Percentiles rank a stretch among this genome's conserved stretches.
Evolutionary conservation across 2,329 filamentous ascomycete species (phyloP).

Genomic region (Rutstroemia sydowiana): DNA sequence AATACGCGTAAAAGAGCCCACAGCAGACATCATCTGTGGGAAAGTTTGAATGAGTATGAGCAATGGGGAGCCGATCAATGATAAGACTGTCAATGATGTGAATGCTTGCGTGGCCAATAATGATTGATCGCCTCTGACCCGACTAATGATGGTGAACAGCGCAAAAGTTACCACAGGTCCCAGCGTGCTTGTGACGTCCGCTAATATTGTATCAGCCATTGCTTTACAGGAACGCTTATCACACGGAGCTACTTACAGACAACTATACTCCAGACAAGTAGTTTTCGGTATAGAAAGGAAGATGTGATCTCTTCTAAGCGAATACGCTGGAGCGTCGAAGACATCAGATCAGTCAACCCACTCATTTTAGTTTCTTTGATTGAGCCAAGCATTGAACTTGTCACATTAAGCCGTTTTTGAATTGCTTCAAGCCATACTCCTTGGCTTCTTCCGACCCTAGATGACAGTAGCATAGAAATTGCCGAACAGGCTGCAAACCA

Average conservation of each 20-base stretch:
- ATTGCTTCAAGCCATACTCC: slow-evolving; percentile 23
- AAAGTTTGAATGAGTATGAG: neutral
- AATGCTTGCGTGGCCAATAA: slow-evolving; percentile 2
- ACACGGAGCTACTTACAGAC: no score
- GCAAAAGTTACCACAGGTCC: slow-evolving; percentile 14
- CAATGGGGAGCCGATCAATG: slow-evolving; percentile 16
- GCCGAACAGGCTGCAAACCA: no score
- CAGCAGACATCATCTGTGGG: neutral
- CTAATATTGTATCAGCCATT: slow-evolving; percentile 2
- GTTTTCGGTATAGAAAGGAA: slow-evolving; percentile 6
- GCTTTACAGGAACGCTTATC: no score
- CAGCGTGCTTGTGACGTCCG: slow-evolving; percentile 6
- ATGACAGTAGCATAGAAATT: no score
- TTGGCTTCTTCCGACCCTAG: slow-evolving; percentile 3
- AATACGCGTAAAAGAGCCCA: slow-evolving; percentile 21
- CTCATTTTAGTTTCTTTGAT: slow-evolving; percentile 27
- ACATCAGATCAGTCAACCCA: slow-evolving; percentile 15
- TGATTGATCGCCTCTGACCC: slow-evolving; percentile 14
- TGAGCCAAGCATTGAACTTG: slow-evolving; percentile 19
- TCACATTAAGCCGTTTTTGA: slow-evolving; percentile 23
- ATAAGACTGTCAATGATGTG: slow-evolving; percentile 15
- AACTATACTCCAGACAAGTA: slow-evolving; percentile 1
- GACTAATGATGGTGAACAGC: slow-evolving; percentile 8
- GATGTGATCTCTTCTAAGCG: slow-evolving; percentile 10
- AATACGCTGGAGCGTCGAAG: slow-evolving; percentile 24